These are phyloP conservation scores for Quercus phellos DNA, from an alignment of 331 rosid species.

Conservation along the genomic window DNA sequence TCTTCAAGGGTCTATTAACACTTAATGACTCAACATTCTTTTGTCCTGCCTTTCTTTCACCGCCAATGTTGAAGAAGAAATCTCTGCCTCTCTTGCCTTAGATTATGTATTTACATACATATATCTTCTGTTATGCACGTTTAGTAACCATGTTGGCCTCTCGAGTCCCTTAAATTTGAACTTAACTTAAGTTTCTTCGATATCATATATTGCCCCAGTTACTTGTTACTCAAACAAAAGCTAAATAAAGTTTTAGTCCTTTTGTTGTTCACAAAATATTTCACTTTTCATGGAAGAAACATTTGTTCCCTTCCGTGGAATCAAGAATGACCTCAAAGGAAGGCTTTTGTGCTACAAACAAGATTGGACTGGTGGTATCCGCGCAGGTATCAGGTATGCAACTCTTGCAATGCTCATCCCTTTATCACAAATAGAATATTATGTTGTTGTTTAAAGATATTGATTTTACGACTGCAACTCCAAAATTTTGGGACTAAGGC, in stretches of 20 bases:
- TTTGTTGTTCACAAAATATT: slow-evolving; percentile 26
- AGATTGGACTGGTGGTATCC: slow-evolving; percentile 88
- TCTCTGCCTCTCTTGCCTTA: slow-evolving; percentile 43
- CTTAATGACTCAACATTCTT: slow-evolving; percentile 29
- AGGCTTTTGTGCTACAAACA: slow-evolving; percentile 82
- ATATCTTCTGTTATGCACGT: slow-evolving; percentile 23
- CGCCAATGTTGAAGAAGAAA: slow-evolving; percentile 34
- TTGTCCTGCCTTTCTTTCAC: slow-evolving; percentile 25
- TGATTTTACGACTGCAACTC: slow-evolving; percentile 1
- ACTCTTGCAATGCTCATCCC: neutral
- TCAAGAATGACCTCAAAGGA: slow-evolving; percentile 79
- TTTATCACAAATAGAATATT: neutral
- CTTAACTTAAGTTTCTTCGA: slow-evolving; percentile 25
- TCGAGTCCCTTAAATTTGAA: slow-evolving; percentile 35
- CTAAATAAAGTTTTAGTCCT: slow-evolving; percentile 12
- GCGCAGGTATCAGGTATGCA: slow-evolving; percentile 75
- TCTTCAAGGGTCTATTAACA: slow-evolving; percentile 29
- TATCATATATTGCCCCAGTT: slow-evolving; percentile 11
- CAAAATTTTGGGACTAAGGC: too few species aligned
- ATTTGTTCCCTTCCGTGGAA: slow-evolving; percentile 92
- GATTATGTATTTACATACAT: slow-evolving; percentile 15
- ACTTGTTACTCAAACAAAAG: slow-evolving; percentile 26
- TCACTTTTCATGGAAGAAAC: slow-evolving; percentile 76
- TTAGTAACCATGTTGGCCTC: slow-evolving; percentile 47
- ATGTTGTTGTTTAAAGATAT: slow-evolving; percentile 10